Conservation (phyloP, 129 eudicot genomes). For the Logfia minima region DNA sequence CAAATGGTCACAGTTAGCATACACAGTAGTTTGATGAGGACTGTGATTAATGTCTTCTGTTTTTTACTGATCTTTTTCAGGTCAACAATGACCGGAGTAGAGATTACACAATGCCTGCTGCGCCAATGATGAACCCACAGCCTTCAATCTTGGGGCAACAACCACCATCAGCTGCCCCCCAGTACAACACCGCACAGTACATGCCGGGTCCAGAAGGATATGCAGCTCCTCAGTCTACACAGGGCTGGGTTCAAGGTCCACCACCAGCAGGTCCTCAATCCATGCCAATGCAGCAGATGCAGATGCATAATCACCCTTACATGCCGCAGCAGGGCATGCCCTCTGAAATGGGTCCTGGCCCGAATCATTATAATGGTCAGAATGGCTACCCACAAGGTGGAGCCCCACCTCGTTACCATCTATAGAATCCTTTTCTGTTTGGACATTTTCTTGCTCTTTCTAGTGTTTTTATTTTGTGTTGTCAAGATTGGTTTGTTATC, state of each 20-base stretch:
- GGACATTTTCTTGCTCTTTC: not conserved
- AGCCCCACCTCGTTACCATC: conserved; percentile 61
- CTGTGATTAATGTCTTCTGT: not conserved
- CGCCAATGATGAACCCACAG: conserved; percentile 53
- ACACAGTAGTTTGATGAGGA: not conserved
- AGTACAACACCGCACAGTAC: conserved; percentile 53
- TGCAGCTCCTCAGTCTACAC: conserved; percentile 47
- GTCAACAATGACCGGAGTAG: conserved; percentile 92
- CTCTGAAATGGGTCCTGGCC: conserved; percentile 50
- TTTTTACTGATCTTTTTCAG: conserved; percentile 9
- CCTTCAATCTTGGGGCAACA: conserved; percentile 83
- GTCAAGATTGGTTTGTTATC: conserved; percentile 23
- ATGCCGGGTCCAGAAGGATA: conserved; percentile 53
- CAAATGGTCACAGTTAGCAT: not conserved
- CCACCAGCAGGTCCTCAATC: conserved; percentile 45
- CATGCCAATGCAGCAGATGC: conserved; percentile 39
- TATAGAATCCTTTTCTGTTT: conserved; percentile 29
- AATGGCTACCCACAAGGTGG: conserved; percentile 58
- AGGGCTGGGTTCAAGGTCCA: conserved; percentile 60
- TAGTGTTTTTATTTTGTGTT: not conserved
- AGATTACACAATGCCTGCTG: conserved; percentile 72
- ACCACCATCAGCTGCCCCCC: conserved; percentile 52
- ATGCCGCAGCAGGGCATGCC: conserved; percentile 48
- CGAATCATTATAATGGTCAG: conserved; percentile 40
- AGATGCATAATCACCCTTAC: conserved; percentile 66